phyloP scores from a whole-genome alignment of 495 filamentous ascomycete species.

The Aspergillus panamensis region DNA sequence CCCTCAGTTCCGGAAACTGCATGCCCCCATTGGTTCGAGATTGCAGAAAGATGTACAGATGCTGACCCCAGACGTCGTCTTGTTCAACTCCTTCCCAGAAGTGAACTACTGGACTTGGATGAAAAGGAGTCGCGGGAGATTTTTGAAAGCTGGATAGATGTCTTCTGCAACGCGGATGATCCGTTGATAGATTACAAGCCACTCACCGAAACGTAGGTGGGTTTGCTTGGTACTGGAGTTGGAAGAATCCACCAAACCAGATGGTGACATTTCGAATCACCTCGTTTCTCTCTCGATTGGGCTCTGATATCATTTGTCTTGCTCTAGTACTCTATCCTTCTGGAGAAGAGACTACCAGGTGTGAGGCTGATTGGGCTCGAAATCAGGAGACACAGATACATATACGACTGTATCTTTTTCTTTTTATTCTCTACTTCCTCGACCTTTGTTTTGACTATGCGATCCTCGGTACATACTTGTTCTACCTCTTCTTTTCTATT shows the following conservation, averaged over 20 bases:
- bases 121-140: slow-evolving; percentile 1
- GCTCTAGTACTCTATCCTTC: too few relatives aligned
- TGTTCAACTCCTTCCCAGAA: slow-evolving; percentile 14
- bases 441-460: not conserved
- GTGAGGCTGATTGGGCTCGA: too few relatives aligned
- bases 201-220: slow-evolving; percentile 5
- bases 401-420: not conserved
- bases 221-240: not conserved
- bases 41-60: slow-evolving; percentile 14
- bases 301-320: too few relatives aligned
- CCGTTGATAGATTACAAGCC: slow-evolving; percentile 14
- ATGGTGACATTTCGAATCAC: too few relatives aligned
- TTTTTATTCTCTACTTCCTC: not conserved
- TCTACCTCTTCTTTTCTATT: not conserved
- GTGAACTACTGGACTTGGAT: slow-evolving; percentile 10
- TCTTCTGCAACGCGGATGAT: not conserved
- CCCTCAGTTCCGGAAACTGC: not conserved
- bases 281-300: too few relatives aligned
- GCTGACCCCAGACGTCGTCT: slow-evolving; percentile 14
- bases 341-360: too few relatives aligned
- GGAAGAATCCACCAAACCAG: too few relatives aligned
- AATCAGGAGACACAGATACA: too few relatives aligned
- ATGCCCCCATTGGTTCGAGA: not conserved
- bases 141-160: slow-evolving; percentile 14
- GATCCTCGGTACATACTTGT: not conserved